Base-by-base conservation (phyloP, 176 grass and related monocot genomes). In the Poa annua region DNA sequence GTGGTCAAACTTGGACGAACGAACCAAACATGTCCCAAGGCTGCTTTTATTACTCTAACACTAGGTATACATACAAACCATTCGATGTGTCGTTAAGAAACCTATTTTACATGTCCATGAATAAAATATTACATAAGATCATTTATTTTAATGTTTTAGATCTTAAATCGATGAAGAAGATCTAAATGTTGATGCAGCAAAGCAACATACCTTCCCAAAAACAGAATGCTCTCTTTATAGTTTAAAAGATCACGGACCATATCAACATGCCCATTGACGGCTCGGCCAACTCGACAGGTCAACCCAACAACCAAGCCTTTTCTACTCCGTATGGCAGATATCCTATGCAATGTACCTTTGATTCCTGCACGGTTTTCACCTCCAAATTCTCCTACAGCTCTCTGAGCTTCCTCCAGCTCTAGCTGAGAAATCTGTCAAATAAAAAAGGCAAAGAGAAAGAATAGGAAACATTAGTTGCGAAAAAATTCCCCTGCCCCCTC, bases 311-410 rank as follows among this genome's bases (percentile, higher is more conserved):
- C 74, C 63, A 94, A 82, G 77, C 96, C 96, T 92, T 98, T 98
- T 74, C 96, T 92, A 75, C 92, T 98, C 89, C 96, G 91, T 85
- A 93, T 93, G 55, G 96, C 93, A 86, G 96, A 98, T 91, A 98
- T 95, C 50, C 96, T 98, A 80, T 98, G 96, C 62, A 98, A 89
- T 82, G 96, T 98, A 70, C 92, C 96, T 95, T 95, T 87, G 59
- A 98, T 95, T 73, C 91, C 96, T 36, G 91, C 96, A 79, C 93
- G 84, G 52, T 98, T 95, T 56, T 98, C 96, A 65, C 96, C 91
- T 84, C 96, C 96, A 85, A 98, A 98, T 52, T 98, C 96, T 86
- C 96, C 96, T 71, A 98, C 80, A 38, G 89, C 66, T 85, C 56
- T 89, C 78, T 95, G 88, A 36, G 96, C 96, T 80, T 95, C 90